Base-by-base conservation (phyloP, 768 basidiomycete genomes). In the Russula virescens region DNA sequence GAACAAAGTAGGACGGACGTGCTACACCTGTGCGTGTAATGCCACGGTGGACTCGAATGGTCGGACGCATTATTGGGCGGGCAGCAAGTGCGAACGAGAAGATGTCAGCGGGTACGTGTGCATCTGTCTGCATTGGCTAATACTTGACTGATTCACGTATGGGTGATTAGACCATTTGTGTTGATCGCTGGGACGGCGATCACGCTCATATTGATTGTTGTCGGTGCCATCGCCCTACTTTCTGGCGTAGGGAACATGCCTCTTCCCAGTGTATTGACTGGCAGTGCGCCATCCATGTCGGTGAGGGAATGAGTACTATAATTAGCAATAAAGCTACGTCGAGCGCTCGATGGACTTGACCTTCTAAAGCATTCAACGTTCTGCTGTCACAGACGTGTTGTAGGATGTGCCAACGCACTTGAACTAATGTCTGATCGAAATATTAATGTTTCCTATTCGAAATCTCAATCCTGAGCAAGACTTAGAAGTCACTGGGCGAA, bases 101-200 rank as follows among this genome's bases (percentile, higher is more conserved):
- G 91, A 94, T 69, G 75, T 93, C 52, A 91, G 88, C 78, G 83
- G 83, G 91, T 91, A 69, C 64, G 88, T 83, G 16, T 38, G 13
- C n/a, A 21, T 25, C 26, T 7, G n/a, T 58, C 18, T 14, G 5
- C 21, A 11, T 43, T 26, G 49, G 34, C 31, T n/a, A 21, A 48
- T 26, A 54, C 26, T 62, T 51, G 43, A 59, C 42, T 48, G 14
- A 56, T 47, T 48, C 31, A 8, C 63, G 40, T 52, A 21, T 23
- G 3, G 21, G 28, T n/a, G 13, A 26, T 25, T 64, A 93, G 91
- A 14, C 83, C 86, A 19, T 93, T 94, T 66, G 84, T 86, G 18
- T 80, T 94, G 53, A 74, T 94, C 52, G 72, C 83, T 2, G 90
- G 91, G 49, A 89, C 87, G 2, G 80, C 80, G 28, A 73, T 91